A percentile compares a stretch with the other conserved stretches of the same genome.
Conservation (phyloP, 208 protist genomes). For the Crithidia sp. region DNA sequence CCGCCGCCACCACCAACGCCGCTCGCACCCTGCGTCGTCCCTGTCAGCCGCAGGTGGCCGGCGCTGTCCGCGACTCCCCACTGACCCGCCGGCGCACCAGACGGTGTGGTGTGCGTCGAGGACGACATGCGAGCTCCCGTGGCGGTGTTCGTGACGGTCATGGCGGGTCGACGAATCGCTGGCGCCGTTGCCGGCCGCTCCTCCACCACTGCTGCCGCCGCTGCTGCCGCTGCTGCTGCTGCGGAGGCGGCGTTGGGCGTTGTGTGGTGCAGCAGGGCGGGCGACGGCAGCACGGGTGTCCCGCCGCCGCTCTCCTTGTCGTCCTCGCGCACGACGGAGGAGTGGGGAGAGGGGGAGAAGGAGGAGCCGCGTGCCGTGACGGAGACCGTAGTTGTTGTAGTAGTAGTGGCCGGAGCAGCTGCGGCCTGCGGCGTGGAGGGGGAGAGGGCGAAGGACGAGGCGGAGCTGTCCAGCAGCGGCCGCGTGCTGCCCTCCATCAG, state of each 20-base stretch:
- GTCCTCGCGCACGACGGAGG: conserved; percentile 8
- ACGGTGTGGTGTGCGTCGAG: conserved; percentile 15
- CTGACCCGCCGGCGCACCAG: conserved; percentile 11
- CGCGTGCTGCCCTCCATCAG: not conserved
- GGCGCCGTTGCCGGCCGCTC: conserved; percentile 3
- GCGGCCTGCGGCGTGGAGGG: not conserved
- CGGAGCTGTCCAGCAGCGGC: not conserved
- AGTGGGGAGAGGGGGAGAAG: not conserved
- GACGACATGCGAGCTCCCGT: conserved; percentile 32
- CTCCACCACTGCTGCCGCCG: not conserved
- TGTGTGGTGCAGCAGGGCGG: not conserved
- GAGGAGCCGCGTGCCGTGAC: not conserved
- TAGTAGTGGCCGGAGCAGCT: too few species aligned
- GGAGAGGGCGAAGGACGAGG: not conserved
- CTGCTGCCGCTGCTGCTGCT: not conserved
- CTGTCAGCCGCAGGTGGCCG: not conserved
- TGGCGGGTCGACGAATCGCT: conserved; percentile 19
- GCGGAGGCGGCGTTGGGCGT: not conserved
- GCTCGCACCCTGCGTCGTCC: not conserved
- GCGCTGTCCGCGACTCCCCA: conserved; percentile 10
- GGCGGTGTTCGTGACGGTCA: conserved; percentile 49
- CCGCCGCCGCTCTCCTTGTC: conserved; percentile 1
- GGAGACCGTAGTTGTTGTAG: not conserved
- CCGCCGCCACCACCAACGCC: too few species aligned
- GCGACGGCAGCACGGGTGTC: not conserved